Conservation (phyloP, 2,329 filamentous ascomycete genomes). For the Balansia obtecta region DNA sequence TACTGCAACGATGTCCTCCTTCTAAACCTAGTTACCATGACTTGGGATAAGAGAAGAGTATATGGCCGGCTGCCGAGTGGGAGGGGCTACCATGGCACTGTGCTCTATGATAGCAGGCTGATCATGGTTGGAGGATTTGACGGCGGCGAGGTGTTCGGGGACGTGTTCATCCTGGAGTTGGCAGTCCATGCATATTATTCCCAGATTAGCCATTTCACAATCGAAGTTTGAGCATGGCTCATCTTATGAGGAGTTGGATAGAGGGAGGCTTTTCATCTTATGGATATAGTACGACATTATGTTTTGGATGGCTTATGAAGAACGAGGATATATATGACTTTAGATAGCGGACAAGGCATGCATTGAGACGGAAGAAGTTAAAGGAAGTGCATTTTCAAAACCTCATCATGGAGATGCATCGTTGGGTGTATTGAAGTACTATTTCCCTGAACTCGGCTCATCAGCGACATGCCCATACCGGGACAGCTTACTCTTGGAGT, state of each 20-base stretch:
- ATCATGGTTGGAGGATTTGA: slow-evolving; percentile 57
- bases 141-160: slow-evolving; percentile 53
- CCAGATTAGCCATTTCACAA: slow-evolving; percentile 60
- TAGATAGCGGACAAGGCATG: not conserved
- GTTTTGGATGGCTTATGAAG: not conserved
- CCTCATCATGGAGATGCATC: not conserved
- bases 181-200: slow-evolving; percentile 62
- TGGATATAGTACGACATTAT: not conserved
- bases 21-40: slow-evolving; percentile 60
- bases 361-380: slow-evolving; percentile 2
- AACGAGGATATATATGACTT: not conserved
- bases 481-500: too few species aligned
- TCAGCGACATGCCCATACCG: too few species aligned
- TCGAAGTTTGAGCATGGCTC: slow-evolving; percentile 39
- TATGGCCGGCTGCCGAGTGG: slow-evolving; percentile 52
- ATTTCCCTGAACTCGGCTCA: too few species aligned
- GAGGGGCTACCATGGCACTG: slow-evolving; percentile 54
- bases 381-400: not conserved
- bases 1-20: slow-evolving; percentile 58
- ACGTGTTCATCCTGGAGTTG: slow-evolving; percentile 55
- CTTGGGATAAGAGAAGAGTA: slow-evolving; percentile 55
- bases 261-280: not conserved
- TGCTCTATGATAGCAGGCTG: slow-evolving; percentile 52
- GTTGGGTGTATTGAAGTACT: too few species aligned
- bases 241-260: not conserved